Evolutionary conservation across 2,329 filamentous ascomycete genomes (phyloP).

Genomic region (Calcarisporium arbuscula): DNA sequence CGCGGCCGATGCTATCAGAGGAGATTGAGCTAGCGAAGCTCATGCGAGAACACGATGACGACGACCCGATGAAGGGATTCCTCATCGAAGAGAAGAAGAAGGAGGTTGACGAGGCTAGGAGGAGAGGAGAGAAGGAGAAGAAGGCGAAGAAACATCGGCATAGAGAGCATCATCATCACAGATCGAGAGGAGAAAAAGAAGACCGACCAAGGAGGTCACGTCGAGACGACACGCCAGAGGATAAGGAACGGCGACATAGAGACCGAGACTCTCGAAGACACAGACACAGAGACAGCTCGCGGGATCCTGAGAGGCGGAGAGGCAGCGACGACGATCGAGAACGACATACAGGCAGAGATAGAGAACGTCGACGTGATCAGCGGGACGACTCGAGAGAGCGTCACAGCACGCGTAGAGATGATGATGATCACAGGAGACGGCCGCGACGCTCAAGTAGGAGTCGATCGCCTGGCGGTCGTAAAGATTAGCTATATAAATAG

Average conservation of each 20-base stretch:
- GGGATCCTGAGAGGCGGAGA: slow-evolving; percentile 18
- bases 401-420: slow-evolving; percentile 20
- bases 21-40: slow-evolving; percentile 73
- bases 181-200: slow-evolving; percentile 28
- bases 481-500: slow-evolving; percentile 16
- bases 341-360: slow-evolving; percentile 9
- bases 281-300: slow-evolving; percentile 21
- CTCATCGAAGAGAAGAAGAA: slow-evolving; percentile 87
- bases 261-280: slow-evolving; percentile 23
- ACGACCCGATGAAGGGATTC: slow-evolving; percentile 95
- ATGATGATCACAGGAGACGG: slow-evolving; percentile 17
- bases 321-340: slow-evolving; percentile 2
- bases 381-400: slow-evolving; percentile 23
- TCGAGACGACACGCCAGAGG: slow-evolving; percentile 28
- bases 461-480: slow-evolving; percentile 31
- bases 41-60: slow-evolving; percentile 78
- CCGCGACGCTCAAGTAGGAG: slow-evolving; percentile 32
- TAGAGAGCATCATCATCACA: slow-evolving; percentile 40
- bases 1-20: slow-evolving; percentile 66
- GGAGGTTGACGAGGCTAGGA: slow-evolving; percentile 66
- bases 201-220: slow-evolving; percentile 26
- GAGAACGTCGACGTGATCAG: slow-evolving; percentile 15
- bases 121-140: slow-evolving; percentile 42
- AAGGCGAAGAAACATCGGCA: slow-evolving; percentile 41
- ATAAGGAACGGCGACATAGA: slow-evolving; percentile 18